A percentile compares a stretch with the other conserved stretches of the same genome.
These are phyloP conservation scores for Didymella glomerata DNA, from an alignment of 2,329 filamentous ascomycete species.

Conservation along the genomic window DNA sequence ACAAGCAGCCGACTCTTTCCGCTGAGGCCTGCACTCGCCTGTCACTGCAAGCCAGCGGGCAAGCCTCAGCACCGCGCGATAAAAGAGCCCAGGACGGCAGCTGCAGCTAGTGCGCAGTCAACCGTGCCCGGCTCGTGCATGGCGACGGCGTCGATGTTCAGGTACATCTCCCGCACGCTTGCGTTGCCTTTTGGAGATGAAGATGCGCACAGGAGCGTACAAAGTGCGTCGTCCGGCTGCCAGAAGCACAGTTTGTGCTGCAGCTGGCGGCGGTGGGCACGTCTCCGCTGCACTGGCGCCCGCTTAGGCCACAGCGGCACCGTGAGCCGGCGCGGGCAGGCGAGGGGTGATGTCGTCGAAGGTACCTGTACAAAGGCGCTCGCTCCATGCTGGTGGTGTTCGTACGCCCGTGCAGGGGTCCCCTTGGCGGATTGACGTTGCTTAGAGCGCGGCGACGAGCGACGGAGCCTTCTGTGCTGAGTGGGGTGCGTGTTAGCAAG, in stretches of 20 bases:
- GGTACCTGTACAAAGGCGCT: conserved; percentile 33
- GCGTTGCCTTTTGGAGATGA: conserved; percentile 15
- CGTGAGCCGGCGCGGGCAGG: conserved; percentile 17
- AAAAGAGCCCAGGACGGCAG: conserved; percentile 25
- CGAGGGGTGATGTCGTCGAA: conserved; percentile 22
- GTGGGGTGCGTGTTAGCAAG: conserved; percentile 37
- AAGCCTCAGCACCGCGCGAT: conserved; percentile 25
- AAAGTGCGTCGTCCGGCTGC: background rate
- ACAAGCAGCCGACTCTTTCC: conserved; percentile 41
- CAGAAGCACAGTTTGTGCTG: background rate
- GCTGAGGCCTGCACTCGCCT: conserved; percentile 25
- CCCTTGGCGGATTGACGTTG: conserved; percentile 39
- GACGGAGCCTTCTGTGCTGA: conserved; percentile 29
- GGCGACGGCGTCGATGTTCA: conserved; percentile 34
- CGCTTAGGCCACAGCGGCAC: conserved; percentile 16
- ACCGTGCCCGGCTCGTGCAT: conserved; percentile 37
- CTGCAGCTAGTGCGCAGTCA: conserved; percentile 39
- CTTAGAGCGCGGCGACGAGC: conserved; percentile 26
- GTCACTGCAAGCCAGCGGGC: conserved; percentile 20
- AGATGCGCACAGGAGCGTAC: conserved; percentile 1
- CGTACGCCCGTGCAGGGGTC: conserved; percentile 34
- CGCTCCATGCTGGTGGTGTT: conserved; percentile 32
- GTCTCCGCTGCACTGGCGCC: conserved; percentile 6
- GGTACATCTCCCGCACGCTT: conserved; percentile 43
- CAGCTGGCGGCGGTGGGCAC: conserved; percentile 1